Percentiles rank a stretch among this genome's conserved stretches.
Conservation (phyloP, 208 protist species). For the Phytomonas francai region DNA sequence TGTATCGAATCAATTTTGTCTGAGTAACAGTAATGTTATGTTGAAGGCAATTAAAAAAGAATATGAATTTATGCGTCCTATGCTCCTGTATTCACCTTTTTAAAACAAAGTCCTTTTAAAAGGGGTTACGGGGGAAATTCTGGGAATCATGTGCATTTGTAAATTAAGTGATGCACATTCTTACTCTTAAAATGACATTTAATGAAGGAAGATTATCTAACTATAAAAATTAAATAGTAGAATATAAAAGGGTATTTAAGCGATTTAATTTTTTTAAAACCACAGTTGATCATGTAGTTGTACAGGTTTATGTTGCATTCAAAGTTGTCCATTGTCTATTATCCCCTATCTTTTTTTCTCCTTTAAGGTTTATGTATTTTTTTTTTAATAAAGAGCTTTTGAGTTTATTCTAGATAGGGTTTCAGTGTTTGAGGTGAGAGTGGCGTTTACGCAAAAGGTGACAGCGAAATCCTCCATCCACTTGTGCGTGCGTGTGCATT, state of each 20-base stretch:
- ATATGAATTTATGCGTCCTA: not conserved
- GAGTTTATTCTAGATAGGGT: not conserved
- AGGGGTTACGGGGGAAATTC: constrained; percentile 4
- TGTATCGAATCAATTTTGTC: not conserved
- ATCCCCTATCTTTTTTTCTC: constrained; percentile 13
- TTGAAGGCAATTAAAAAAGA: not conserved
- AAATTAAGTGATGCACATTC: constrained; percentile 3
- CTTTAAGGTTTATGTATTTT: constrained; percentile 13
- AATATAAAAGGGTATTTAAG: not conserved
- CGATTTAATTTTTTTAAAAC: constrained; percentile 1
- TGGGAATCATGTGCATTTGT: not conserved
- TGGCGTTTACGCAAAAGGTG: not conserved
- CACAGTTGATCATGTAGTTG: constrained; percentile 3
- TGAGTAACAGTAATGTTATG: not conserved
- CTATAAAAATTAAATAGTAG: not conserved
- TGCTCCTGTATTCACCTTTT: not conserved
- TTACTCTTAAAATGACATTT: not conserved
- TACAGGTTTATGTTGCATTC: constrained; percentile 10
- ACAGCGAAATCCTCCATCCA: constrained; percentile 4
- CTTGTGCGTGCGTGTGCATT: not conserved
- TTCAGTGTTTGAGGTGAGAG: constrained; percentile 5
- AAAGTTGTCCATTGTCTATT: not conserved
- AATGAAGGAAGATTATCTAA: not conserved
- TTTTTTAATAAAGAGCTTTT: constrained; percentile 13
- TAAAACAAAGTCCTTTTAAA: not conserved